Base-by-base conservation (phyloP, 2,329 filamentous ascomycete genomes). In the Paradendryphiella salina region DNA sequence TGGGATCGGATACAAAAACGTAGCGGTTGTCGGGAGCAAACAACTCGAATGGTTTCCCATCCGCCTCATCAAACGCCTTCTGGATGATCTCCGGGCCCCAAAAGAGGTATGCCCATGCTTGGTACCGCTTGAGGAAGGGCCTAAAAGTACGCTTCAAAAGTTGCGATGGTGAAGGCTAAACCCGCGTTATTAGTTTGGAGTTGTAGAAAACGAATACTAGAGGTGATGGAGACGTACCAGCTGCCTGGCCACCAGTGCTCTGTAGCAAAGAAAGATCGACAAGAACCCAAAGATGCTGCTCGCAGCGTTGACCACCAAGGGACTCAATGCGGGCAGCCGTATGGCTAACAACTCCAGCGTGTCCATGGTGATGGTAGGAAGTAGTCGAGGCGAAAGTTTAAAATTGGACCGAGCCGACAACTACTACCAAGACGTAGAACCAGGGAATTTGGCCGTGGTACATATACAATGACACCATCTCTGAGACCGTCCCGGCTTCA, bases 1-100 rank as follows among this genome's bases (percentile, higher is more conserved):
- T 41, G 28, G 52, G 55, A 13, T 52, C 44, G 32, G 55, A 57
- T 3, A 58, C 52, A 42, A 43, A 58, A 43, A 58, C 55, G 26
- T 58, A 56, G 11, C 56, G 47, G 20, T 48, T 54, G 32, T 57
- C 56, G 9, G 56, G 54, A 36, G 56, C 56, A 26, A 51, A 47
- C 32, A 59, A 14, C 39, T 57, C 51, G 14, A 55, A 59, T 11
- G 56, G 54, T 34, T 57, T 48, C 15, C 56, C 54, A 23, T 50
- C 28, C 2, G 49, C 44, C 38, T 50, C 33, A 23, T 44, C 45
- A 14, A 49, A 58, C 2, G 51, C 52, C 21, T 58, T 48, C 36
- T 58, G 49, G 8, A 58, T 58, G 9, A 58, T 58, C 2, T 43
- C 43, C 15, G 56, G 53, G 6, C 52, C 56, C 51, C 53, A 52